phyloP scores from a whole-genome alignment of 192 early-diverging fungal genomes.

The Pilobolus umbonatus region DNA sequence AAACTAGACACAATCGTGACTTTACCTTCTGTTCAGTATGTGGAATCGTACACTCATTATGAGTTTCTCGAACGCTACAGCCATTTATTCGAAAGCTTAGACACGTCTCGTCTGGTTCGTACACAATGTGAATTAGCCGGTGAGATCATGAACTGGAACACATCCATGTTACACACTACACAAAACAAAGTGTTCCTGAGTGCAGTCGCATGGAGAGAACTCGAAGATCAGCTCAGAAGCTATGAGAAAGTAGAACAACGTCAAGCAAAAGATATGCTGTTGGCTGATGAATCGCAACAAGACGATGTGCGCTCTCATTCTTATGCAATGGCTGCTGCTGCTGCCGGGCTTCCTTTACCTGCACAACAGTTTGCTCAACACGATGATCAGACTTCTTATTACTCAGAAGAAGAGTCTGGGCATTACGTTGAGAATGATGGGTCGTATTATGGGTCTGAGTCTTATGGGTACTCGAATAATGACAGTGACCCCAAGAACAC shows the following conservation, averaged over 20 bases:
- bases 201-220: slow-evolving; percentile 54
- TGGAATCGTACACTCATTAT: slow-evolving; percentile 56
- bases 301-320: background rate
- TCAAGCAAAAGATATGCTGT: slow-evolving; percentile 28
- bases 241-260: slow-evolving; percentile 56
- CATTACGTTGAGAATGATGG: slow-evolving; percentile 1
- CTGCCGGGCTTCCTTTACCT: slow-evolving; percentile 20
- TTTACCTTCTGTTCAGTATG: slow-evolving; percentile 65
- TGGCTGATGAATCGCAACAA: background rate
- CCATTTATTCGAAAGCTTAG: slow-evolving; percentile 15
- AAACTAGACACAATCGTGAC: slow-evolving; percentile 64
- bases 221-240: slow-evolving; percentile 56
- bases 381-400: slow-evolving; percentile 29
- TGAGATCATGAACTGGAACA: slow-evolving; percentile 41
- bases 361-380: background rate
- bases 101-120: slow-evolving; percentile 30
- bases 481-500: slow-evolving; percentile 1
- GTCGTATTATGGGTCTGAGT: slow-evolving; percentile 19
- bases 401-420: slow-evolving; percentile 33
- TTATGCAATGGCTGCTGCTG: slow-evolving; percentile 14
- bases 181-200: slow-evolving; percentile 40
- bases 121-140: slow-evolving; percentile 37
- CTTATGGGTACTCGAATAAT: slow-evolving; percentile 4
- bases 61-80: slow-evolving; percentile 72
- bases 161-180: slow-evolving; percentile 34